Base-by-base conservation (phyloP, 257 asterid species). In the Plantago major region DNA sequence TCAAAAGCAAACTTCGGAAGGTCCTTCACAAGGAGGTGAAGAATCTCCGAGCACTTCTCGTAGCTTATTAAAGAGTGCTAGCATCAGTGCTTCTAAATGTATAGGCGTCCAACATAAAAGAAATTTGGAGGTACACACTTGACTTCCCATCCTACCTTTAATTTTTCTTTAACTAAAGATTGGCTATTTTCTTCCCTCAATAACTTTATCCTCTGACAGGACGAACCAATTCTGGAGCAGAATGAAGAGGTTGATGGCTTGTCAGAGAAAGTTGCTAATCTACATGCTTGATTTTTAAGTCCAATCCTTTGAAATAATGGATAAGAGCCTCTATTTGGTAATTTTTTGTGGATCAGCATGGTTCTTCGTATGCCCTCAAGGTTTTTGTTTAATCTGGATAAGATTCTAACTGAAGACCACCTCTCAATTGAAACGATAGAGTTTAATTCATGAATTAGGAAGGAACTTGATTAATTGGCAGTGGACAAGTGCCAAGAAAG, bases 21-120 rank as follows among this genome's bases (percentile, higher is more conserved):
- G 91, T 54, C 89, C 89, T 62, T 86, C 83, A 55, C 68, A 76
- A 46, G 73, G 76, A 38, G 66, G 78, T 3, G 84, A 69, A 40
- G 85, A 83, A 62, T 61, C 79, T 22, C 70, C 72, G 74, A 73
- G 67, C 52, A 85, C 84, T 58, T 88, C 87, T 63, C 96, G 95
- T 54, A 80, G 97, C 83, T 80, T 93, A 85, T 82, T 89, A 70
- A 93, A 93, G 50, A 58, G 63, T 58, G 63, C 63, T 11, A 58
- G 63, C 63, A 58, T 58, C 50, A 58, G 63, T 58, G 63, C 49
- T 42, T 58, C 63, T 18, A 58, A 58, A 42, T 58, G 63, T 42
- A 58, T 58, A 0, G 63, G 63, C 13, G 63, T 58, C 30, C 40
- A 58, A 58, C 37, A 10, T 9, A 45, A 42, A 58, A 58, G 16